A percentile compares a stretch with the other conserved stretches of the same genome.
Evolutionary conservation across 768 basidiomycete genomes (phyloP).

Genomic region (Infundibulicybe gibba): DNA sequence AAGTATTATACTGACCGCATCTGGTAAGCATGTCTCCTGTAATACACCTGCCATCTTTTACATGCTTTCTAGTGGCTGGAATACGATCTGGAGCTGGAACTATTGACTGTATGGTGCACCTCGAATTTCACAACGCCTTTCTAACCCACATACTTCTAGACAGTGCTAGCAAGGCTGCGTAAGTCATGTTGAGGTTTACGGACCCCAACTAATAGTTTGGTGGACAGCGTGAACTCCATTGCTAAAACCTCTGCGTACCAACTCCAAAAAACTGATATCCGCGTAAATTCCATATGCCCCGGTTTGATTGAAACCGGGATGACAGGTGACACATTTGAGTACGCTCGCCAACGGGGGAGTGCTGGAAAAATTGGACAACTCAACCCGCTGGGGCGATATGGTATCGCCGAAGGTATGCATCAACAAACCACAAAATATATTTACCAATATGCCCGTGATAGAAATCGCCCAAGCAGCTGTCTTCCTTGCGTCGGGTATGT

Average conservation of each 20-base stretch:
- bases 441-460: constrained; percentile 23
- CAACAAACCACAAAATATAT: too few species aligned
- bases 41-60: too few species aligned
- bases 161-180: constrained; percentile 94
- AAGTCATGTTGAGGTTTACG: constrained; percentile 23
- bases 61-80: constrained; percentile 59
- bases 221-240: constrained; percentile 75
- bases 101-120: constrained; percentile 63
- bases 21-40: constrained; percentile 41
- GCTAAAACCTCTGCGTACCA: constrained; percentile 82
- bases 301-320: constrained; percentile 94
- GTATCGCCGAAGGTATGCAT: constrained; percentile 80
- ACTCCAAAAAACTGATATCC: constrained; percentile 76
- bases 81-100: constrained; percentile 80
- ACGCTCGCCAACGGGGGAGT: constrained; percentile 74
- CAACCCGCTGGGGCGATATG: constrained; percentile 81
- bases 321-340: constrained; percentile 75
- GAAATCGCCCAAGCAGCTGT: constrained; percentile 86
- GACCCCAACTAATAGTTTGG: neutral
- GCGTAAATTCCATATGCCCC: constrained; percentile 88
- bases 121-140: neutral
- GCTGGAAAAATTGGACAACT: constrained; percentile 75
- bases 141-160: constrained; percentile 39
- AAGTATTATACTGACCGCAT: constrained; percentile 87
- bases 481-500: constrained; percentile 83